Evolutionary conservation across 768 basidiomycete species (phyloP).

Genomic region (Trametes maxima): DNA sequence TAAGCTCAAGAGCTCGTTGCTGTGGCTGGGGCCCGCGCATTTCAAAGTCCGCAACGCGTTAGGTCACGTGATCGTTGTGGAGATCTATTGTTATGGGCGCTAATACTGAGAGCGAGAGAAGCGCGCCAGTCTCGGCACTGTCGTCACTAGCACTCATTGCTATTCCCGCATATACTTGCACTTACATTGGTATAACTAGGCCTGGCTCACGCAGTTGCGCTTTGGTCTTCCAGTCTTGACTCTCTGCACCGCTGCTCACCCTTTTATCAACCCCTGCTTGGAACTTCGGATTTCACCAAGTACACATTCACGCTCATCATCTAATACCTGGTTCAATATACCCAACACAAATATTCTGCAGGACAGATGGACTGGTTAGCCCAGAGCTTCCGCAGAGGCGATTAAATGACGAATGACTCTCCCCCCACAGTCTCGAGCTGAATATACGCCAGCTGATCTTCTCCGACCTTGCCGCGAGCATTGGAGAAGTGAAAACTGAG

Average conservation of each 20-base stretch:
- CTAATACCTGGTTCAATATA: not conserved
- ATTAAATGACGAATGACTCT: not conserved
- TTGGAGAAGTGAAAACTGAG: slow-evolving; percentile 47
- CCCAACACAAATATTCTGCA: no score
- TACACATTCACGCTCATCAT: not conserved
- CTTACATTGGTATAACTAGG: no score
- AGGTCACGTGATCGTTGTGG: not conserved
- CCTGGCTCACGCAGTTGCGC: no score
- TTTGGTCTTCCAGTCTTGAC: no score
- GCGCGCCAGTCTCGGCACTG: not conserved
- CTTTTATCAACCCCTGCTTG: no score
- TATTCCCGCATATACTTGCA: no score
- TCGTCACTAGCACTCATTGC: not conserved
- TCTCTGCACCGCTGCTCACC: no score
- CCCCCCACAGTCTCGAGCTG: slow-evolving; percentile 61
- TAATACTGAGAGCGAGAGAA: not conserved
- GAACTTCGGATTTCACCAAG: no score
- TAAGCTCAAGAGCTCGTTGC: not conserved
- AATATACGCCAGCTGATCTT: slow-evolving; percentile 78
- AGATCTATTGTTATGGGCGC: not conserved
- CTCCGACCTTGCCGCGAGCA: slow-evolving; percentile 67
- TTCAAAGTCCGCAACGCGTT: slow-evolving; percentile 5
- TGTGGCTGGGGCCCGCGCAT: not conserved
- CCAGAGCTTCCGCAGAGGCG: no score
- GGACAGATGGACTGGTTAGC: slow-evolving; percentile 21